These are phyloP conservation scores for Phytophthora pinifolia DNA, from an alignment of 352 stramenopile species.

Conservation along the genomic window DNA sequence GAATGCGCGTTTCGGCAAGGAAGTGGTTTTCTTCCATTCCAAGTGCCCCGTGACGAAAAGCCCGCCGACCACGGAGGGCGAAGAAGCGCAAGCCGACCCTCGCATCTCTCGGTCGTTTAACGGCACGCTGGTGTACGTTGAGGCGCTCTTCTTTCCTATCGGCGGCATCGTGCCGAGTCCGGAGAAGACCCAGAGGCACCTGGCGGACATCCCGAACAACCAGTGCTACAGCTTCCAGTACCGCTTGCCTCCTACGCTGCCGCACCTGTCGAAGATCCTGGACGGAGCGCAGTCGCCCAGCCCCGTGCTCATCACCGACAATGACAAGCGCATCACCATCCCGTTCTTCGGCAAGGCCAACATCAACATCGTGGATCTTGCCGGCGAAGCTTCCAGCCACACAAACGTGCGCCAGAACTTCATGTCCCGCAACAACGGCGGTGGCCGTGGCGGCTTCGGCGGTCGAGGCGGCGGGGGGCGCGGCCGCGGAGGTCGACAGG, in stretches of 20 bases:
- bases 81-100: conserved; percentile 46
- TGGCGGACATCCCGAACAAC: conserved; percentile 85
- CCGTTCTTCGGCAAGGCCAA: conserved; percentile 83
- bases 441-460: conserved; percentile 33
- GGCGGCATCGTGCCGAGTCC: conserved; percentile 74
- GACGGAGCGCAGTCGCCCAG: conserved; percentile 44
- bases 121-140: conserved; percentile 71
- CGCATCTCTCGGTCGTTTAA: conserved; percentile 64
- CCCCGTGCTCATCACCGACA: conserved; percentile 50
- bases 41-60: conserved; percentile 54
- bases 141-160: conserved; percentile 76
- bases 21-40: conserved; percentile 84
- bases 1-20: conserved; percentile 81
- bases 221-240: conserved; percentile 88
- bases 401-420: conserved; percentile 68
- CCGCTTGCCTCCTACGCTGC: conserved; percentile 46
- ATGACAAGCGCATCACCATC: conserved; percentile 71
- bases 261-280: conserved; percentile 61
- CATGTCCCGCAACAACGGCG: conserved; percentile 36
- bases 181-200: conserved; percentile 65
- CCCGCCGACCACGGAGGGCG: conserved; percentile 41
- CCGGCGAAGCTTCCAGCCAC: conserved; percentile 42
- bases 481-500: conserved; percentile 32
- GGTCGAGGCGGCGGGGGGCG: conserved; percentile 22
- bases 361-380: conserved; percentile 86